A percentile compares a stretch with the other conserved stretches of the same genome.
Evolutionary conservation across 768 basidiomycete species (phyloP).

Genomic region (Pleurotus citrinopileatus): DNA sequence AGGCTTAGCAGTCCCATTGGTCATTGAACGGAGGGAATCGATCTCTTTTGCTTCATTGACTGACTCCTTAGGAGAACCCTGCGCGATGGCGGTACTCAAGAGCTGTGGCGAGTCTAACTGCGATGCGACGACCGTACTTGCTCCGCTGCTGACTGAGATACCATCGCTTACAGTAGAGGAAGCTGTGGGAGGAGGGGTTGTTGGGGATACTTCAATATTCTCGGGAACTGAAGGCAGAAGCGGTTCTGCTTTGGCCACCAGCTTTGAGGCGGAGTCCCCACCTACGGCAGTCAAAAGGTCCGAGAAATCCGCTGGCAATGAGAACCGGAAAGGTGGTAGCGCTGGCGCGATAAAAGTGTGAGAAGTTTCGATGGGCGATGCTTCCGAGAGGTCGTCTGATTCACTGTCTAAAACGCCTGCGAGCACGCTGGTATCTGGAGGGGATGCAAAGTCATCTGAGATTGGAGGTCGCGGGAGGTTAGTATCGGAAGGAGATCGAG

Average conservation of each 20-base stretch:
- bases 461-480: too few species aligned
- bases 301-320: conserved; percentile 81
- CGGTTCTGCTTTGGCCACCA: conserved; percentile 34
- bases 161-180: conserved; percentile 21
- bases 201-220: conserved; percentile 20
- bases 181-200: conserved; percentile 33
- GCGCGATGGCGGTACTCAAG: not conserved
- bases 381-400: conserved; percentile 49
- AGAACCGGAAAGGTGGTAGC: conserved; percentile 88
- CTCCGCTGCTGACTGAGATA: conserved; percentile 25
- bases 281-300: conserved; percentile 64
- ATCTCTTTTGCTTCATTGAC: not conserved
- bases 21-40: not conserved
- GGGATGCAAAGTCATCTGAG: not conserved
- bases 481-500: not conserved
- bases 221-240: conserved; percentile 41
- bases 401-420: conserved; percentile 33
- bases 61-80: not conserved
- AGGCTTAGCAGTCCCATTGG: not conserved
- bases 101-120: not conserved
- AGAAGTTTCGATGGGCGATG: conserved; percentile 65
- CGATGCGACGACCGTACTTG: conserved; percentile 16
- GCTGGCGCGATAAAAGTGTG: conserved; percentile 85
- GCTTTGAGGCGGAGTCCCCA: conserved; percentile 43
- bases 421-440: conserved; percentile 23